Evolutionary conservation across 2,329 filamentous ascomycete species (phyloP), one percentile per base, ranked within the genome.

Genomic region (Chalaropsis ovoidea): DNA sequence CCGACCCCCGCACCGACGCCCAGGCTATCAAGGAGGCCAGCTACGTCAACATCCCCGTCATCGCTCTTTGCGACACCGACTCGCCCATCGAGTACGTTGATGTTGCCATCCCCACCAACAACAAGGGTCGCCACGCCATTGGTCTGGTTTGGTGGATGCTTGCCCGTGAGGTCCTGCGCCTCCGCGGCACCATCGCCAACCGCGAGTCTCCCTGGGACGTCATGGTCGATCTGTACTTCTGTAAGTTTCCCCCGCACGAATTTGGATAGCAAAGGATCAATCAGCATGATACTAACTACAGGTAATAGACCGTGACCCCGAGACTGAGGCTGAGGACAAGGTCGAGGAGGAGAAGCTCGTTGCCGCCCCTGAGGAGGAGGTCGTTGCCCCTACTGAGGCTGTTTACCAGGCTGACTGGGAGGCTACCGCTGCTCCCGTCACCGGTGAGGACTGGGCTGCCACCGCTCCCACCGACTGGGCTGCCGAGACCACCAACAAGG

Each of bases 21-120:
- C 94, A 99, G 87, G 94, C 94, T 77, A 99, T 99, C 87, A 97
- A 96, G 88, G 94, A 99, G 85, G 94, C 95, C 78, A 94, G 88
- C 77, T 99, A 99, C 82, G 94, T 99, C 84, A 99, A 99, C 87
- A 97, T 99, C 78, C 94, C 94, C 77, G 94, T 99, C 81, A 96
- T 99, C 76, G 94, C 91, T 75, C 92, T 99, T 74, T 94, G 89
- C 84, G 94, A 99, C 82, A 96, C 93, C 77, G 94, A 99, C 85
- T 97, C 94, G 69, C 94, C 94, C 76, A 97, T 94, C 80, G 93
- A 99, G 82, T 99, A 93, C 83, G 94, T 99, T 78, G 94, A 99
- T 77, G 90, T 97, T 80, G 94, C 94, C 80, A 99, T 99, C 81
- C 94, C 94, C 76, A 96, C 94, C 83, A 99, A 99, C 90, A 99